phyloP scores from a whole-genome alignment of 2,329 filamentous ascomycete species.

The Beauveria varroae region DNA sequence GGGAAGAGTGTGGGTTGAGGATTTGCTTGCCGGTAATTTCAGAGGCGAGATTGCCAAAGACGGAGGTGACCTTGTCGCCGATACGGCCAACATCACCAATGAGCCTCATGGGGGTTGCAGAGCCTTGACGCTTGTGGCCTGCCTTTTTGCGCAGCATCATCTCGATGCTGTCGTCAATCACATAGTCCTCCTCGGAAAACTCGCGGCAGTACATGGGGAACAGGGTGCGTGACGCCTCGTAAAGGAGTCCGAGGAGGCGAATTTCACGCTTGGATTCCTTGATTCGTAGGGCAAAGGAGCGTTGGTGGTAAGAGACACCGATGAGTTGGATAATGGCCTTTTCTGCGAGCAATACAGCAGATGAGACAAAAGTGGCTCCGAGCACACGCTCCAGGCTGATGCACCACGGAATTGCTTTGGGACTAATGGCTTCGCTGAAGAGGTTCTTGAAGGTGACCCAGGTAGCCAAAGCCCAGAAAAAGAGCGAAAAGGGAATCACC shows the following conservation, averaged over 20 bases:
- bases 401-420: conserved; percentile 41
- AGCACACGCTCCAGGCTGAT: conserved; percentile 57
- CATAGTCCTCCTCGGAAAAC: conserved; percentile 84
- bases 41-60: conserved; percentile 85
- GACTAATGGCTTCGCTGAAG: conserved; percentile 27
- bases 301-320: conserved; percentile 76
- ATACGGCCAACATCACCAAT: conserved; percentile 72
- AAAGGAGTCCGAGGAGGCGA: conserved; percentile 72
- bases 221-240: conserved; percentile 78
- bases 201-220: conserved; percentile 92
- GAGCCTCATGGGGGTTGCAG: conserved; percentile 69
- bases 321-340: conserved; percentile 76
- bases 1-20: conserved; percentile 85
- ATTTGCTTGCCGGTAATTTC: conserved; percentile 95
- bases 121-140: conserved; percentile 43
- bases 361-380: conserved; percentile 58
- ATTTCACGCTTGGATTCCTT: conserved; percentile 85
- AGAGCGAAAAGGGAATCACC: conserved; percentile 59
- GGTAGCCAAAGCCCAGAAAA: conserved; percentile 59
- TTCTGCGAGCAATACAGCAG: conserved; percentile 66
- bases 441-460: conserved; percentile 56
- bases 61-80: conserved; percentile 88
- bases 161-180: conserved; percentile 80
- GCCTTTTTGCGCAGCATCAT: conserved; percentile 54
- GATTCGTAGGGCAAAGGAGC: conserved; percentile 76